Conservation (phyloP, 768 basidiomycete genomes). For the Kockovaella imperatae region DNA sequence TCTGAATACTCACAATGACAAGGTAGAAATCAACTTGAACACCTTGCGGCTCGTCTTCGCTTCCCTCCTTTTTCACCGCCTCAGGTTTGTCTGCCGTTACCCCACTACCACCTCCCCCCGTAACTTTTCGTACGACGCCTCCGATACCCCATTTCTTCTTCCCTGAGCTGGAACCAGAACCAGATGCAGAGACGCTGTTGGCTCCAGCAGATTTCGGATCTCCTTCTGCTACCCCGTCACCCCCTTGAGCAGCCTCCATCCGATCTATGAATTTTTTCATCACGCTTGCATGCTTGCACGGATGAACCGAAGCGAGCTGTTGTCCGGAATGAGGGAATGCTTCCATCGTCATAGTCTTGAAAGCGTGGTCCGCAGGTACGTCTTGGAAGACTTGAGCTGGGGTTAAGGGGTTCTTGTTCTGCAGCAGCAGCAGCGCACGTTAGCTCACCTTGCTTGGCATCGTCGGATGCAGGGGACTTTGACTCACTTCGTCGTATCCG, state of each 20-base stretch:
- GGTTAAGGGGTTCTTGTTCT: constrained; percentile 83
- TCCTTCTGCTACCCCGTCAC: constrained; percentile 60
- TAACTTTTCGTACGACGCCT: constrained; percentile 60
- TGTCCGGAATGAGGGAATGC: constrained; percentile 87
- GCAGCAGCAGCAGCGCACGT: constrained; percentile 2
- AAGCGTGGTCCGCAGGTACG: constrained; percentile 90
- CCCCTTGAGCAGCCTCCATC: constrained; percentile 64
- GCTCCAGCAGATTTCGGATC: constrained; percentile 14
- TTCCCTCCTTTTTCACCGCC: constrained; percentile 45
- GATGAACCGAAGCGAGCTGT: constrained; percentile 82
- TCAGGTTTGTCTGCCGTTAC: constrained; percentile 8
- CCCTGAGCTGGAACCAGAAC: constrained; percentile 37
- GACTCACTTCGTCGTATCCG: constrained; percentile 88
- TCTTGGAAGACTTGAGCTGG: constrained; percentile 93
- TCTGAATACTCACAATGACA: constrained; percentile 51
- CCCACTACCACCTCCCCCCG: constrained; percentile 49
- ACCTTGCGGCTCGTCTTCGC: constrained; percentile 59
- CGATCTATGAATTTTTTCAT: constrained; percentile 99
- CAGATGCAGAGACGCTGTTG: no score
- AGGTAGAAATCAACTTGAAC: constrained; percentile 97
- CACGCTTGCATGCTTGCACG: constrained; percentile 96
- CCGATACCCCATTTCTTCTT: constrained; percentile 66
- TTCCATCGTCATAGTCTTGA: constrained; percentile 98
- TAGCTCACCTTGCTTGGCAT: background rate
- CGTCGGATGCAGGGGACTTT: background rate